Evolutionary conservation across 2,329 filamentous ascomycete genomes (phyloP).

Genomic region (Dactylellina haptotyla): DNA sequence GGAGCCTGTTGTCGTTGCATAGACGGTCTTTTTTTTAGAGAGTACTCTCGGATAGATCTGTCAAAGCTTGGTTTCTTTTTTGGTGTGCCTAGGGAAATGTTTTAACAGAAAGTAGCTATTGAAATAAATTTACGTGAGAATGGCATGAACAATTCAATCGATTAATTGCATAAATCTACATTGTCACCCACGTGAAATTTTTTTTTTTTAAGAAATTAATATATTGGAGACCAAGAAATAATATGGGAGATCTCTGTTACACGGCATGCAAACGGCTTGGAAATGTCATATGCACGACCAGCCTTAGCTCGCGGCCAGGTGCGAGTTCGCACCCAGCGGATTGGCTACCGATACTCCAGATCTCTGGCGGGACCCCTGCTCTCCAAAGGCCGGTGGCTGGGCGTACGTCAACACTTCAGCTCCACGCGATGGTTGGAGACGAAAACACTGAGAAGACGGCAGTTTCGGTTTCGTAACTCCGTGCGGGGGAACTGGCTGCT

Average conservation of each 20-base stretch:
- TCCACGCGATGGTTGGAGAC: constrained; percentile 2
- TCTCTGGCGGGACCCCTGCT: constrained; percentile 12
- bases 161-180: too few relatives aligned
- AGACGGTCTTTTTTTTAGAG: background rate
- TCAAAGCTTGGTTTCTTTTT: background rate
- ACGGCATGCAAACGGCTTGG: background rate
- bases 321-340: constrained; percentile 17
- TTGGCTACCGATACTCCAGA: constrained; percentile 41
- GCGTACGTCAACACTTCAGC: constrained; percentile 42
- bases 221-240: too few relatives aligned
- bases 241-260: too few relatives aligned
- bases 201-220: too few relatives aligned
- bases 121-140: too few relatives aligned
- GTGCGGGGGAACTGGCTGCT: constrained; percentile 36
- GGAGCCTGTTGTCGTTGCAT: constrained; percentile 69
- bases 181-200: too few relatives aligned
- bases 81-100: too few relatives aligned
- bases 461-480: constrained; percentile 36
- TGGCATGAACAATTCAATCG: background rate
- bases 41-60: too few relatives aligned
- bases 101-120: too few relatives aligned
- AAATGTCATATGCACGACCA: background rate
- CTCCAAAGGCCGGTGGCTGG: constrained; percentile 18
- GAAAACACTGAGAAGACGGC: background rate
- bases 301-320: background rate